phyloP scores from a whole-genome alignment of 73 alveolate species.

The Tetrahymena borealis region DNA sequence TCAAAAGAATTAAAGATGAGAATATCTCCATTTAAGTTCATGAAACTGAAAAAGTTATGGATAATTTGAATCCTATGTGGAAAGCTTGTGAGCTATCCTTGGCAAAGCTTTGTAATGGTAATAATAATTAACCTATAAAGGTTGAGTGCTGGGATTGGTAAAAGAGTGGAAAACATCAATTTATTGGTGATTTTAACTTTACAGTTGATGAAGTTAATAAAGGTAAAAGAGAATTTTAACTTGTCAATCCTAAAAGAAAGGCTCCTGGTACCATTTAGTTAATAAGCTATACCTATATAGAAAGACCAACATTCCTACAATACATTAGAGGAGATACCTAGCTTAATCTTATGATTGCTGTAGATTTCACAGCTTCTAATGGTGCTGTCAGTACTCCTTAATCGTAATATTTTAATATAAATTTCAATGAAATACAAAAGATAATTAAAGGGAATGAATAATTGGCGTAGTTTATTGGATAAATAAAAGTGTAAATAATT shows the following conservation, averaged over 20 bases:
- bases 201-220: conserved; percentile 25
- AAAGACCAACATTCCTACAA: conserved; percentile 55
- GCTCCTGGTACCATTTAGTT: background rate
- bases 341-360: conserved; percentile 65
- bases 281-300: conserved; percentile 3
- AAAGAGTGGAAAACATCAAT: conserved; percentile 47
- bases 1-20: conserved; percentile 17
- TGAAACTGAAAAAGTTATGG: conserved; percentile 43
- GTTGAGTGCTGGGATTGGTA: conserved; percentile 55
- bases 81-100: conserved; percentile 52
- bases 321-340: conserved; percentile 52
- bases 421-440: no score
- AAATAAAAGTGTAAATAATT: no score
- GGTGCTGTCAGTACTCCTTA: conserved; percentile 52
- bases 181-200: conserved; percentile 54
- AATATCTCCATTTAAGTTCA: conserved; percentile 3
- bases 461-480: no score
- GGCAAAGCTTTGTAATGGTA: conserved; percentile 48
- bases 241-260: conserved; percentile 6
- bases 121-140: conserved; percentile 37
- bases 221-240: conserved; percentile 23
- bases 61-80: conserved; percentile 53
- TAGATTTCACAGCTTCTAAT: conserved; percentile 90
- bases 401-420: conserved; percentile 49
- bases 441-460: no score